Base-by-base conservation (phyloP, 2,329 filamentous ascomycete species). In the Bipolaris oryzae region DNA sequence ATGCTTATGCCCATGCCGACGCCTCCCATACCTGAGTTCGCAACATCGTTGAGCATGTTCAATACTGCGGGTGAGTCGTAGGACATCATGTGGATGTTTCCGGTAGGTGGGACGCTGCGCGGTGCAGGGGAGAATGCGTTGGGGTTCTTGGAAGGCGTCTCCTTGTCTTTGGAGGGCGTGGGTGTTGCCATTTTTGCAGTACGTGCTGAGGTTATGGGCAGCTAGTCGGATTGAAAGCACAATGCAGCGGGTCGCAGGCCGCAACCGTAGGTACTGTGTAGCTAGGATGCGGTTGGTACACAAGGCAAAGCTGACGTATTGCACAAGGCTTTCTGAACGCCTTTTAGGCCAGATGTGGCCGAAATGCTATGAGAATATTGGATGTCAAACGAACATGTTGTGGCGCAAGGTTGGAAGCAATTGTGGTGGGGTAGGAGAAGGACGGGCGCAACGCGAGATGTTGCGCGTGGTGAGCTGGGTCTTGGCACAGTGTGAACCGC, bases 51-150 rank as follows among this genome's bases (percentile, higher is more conserved):
- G 55, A 77, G 67, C 50, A 76, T 74, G n/a, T 75, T 76, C 7
- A 81, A 76, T 37, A 78, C 79, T 0, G 74, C 74, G 5, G 77
- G 77, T 4, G 77, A 79, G 53, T 78, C 76, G 65, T 75, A 77
- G 39, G 73, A 74, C 54, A 78, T 69, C 62, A 74, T 69, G 53
- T 67, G 67, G 35, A 78, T 50, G 13, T 61, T 77, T 5, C 74
- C 72, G 33, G 66, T 78, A 25, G 66, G 69, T 23, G 80, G 79
- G 1, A 78, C 74, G 62, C 70, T 79, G 69, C 73, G 80, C 62
- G 74, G 78, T 25, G 72, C 76, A 48, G 75, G 75, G 38, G 71
- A 77, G 72, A 74, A 78, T 59, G 65, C 64, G 50, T 68, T 63
- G 54, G 75, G 71, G 61, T 74, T 71, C 63, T 71, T 72, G 50